These are phyloP conservation scores for Cladosporium halotolerans DNA, from an alignment of 2,329 filamentous ascomycete genomes.

Conservation along the genomic window DNA sequence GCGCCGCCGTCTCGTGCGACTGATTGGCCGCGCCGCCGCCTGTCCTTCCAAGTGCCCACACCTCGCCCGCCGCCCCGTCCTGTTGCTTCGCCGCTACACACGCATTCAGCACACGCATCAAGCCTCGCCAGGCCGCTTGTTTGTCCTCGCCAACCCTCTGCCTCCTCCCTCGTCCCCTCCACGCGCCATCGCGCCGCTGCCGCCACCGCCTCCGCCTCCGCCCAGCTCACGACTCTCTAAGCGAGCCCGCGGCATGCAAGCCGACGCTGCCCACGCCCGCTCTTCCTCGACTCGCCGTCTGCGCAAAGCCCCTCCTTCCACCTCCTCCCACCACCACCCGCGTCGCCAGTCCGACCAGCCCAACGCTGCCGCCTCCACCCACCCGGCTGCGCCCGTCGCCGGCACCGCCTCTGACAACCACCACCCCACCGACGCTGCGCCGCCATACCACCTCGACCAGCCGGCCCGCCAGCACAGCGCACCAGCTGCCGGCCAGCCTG, in stretches of 20 bases:
- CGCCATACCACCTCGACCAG: not conserved
- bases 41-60: too few species aligned
- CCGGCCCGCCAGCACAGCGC: not conserved
- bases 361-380: not conserved
- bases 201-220: too few species aligned
- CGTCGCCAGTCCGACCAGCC: conserved; percentile 5
- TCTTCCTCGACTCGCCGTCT: not conserved
- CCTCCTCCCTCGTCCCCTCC: too few species aligned
- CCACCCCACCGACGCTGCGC: not conserved
- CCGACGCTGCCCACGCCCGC: not conserved
- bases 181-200: too few species aligned
- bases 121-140: too few species aligned
- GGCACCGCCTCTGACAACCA: conserved; percentile 2
- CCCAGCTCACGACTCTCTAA: not conserved
- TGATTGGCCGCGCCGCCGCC: too few species aligned
- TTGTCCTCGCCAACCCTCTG: too few species aligned
- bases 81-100: too few species aligned
- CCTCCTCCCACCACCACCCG: not conserved
- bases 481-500: conserved; percentile 6
- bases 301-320: not conserved
- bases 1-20: too few species aligned
- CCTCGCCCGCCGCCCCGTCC: too few species aligned
- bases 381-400: not conserved
- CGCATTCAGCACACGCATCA: too few species aligned
- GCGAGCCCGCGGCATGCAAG: not conserved